Percentiles rank a stretch among this genome's conserved stretches.
phyloP scores from a whole-genome alignment of 2,329 filamentous ascomycete genomes.

The Venturia effusa region DNA sequence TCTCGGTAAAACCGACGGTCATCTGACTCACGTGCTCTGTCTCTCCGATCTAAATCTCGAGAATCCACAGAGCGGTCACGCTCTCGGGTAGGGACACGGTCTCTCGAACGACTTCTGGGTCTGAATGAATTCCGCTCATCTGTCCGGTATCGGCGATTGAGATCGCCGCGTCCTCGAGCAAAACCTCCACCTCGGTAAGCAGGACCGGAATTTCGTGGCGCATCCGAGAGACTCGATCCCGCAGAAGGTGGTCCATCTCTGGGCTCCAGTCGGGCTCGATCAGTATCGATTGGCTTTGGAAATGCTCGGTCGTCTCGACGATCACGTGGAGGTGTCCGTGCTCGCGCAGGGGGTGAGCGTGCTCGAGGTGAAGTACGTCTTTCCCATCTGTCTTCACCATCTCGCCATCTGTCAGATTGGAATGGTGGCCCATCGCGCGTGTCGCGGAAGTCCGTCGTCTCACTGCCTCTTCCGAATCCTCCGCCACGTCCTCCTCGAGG shows the following conservation, averaged over 20 bases:
- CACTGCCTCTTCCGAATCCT: constrained; percentile 2
- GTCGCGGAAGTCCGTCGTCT: constrained; percentile 5
- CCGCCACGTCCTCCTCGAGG: constrained; percentile 8
- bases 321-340: constrained; percentile 51
- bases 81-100: constrained; percentile 14
- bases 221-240: constrained; percentile 60
- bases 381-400: constrained; percentile 6
- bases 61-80: constrained; percentile 18
- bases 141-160: constrained; percentile 38
- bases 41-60: constrained; percentile 27
- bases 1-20: constrained; percentile 12
- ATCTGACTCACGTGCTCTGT: constrained; percentile 13
- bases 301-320: constrained; percentile 51
- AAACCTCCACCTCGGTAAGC: constrained; percentile 34
- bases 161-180: constrained; percentile 36
- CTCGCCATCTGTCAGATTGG: constrained; percentile 4
- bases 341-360: constrained; percentile 41
- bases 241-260: constrained; percentile 64
- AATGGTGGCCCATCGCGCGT: background rate
- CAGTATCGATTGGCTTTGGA: constrained; percentile 54
- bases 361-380: background rate
- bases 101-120: constrained; percentile 55
- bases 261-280: constrained; percentile 56
- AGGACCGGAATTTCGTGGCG: constrained; percentile 44
- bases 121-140: constrained; percentile 48